Conservation (phyloP, 1,284 basidiomycete genomes). For the Coniophora puteana region DNA sequence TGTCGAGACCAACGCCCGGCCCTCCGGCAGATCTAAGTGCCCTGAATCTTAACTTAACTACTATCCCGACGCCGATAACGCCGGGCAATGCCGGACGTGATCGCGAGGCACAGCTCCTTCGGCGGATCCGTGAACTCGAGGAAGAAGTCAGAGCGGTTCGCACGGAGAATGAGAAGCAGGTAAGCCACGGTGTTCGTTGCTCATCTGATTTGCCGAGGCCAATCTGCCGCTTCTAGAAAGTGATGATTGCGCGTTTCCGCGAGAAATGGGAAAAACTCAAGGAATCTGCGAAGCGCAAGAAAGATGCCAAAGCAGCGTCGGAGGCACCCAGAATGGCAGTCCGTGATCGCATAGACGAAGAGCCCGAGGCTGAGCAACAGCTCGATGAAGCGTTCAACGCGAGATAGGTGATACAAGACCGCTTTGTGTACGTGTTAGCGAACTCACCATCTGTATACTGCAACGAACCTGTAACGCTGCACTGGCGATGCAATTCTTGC, state of each 20-base stretch:
- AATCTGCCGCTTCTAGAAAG: constrained; percentile 50
- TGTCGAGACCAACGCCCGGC: constrained; percentile 41
- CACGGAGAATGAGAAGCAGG: constrained; percentile 81
- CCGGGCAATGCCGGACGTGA: constrained; percentile 47
- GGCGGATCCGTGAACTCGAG: constrained; percentile 58
- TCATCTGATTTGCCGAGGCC: constrained; percentile 11
- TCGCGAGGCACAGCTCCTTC: constrained; percentile 64
- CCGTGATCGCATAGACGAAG: constrained; percentile 69
- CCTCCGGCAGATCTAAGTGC: constrained; percentile 42
- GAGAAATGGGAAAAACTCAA: constrained; percentile 89
- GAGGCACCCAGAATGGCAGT: constrained; percentile 43
- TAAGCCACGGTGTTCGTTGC: constrained; percentile 30
- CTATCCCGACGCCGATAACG: constrained; percentile 44
- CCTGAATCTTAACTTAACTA: constrained; percentile 52
- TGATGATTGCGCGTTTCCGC: constrained; percentile 79
- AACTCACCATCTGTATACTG: no score
- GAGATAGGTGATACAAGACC: no score
- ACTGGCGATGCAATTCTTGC: no score
- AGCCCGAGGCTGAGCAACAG: constrained; percentile 69
- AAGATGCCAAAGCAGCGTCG: constrained; percentile 72
- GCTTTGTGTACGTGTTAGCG: no score
- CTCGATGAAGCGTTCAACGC: constrained; percentile 23
- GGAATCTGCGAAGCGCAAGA: constrained; percentile 80
- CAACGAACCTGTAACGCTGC: no score
- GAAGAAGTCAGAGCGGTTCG: constrained; percentile 65